A percentile compares a stretch with the other conserved stretches of the same genome.
These are phyloP conservation scores for Ambrosiella xylebori DNA, from an alignment of 2,329 filamentous ascomycete species.

Conservation along the genomic window DNA sequence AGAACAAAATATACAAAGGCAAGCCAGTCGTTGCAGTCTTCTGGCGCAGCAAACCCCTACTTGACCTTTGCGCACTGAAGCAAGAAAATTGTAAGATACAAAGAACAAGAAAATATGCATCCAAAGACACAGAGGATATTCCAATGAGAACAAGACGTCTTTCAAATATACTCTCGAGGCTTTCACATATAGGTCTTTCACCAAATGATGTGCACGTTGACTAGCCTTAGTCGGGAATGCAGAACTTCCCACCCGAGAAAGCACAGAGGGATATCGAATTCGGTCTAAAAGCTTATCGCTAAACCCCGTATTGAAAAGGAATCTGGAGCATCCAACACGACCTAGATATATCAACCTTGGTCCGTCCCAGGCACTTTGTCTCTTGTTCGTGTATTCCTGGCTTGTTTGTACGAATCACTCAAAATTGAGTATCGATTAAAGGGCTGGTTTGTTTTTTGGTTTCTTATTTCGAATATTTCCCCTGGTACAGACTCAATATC, in stretches of 20 bases:
- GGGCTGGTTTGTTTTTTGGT: not conserved
- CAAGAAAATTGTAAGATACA: not conserved
- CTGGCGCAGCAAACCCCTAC: not conserved
- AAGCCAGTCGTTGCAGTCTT: not conserved
- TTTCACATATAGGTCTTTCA: not conserved
- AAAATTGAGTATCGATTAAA: not conserved
- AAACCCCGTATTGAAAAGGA: not conserved
- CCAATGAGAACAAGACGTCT: not conserved
- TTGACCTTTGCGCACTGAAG: not conserved
- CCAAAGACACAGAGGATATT: not conserved
- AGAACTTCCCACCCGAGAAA: not conserved
- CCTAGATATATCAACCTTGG: too few relatives aligned
- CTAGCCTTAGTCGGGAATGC: not conserved
- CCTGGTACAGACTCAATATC: not conserved
- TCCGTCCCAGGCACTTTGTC: not conserved
- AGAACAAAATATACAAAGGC: not conserved
- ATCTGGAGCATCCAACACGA: too few relatives aligned
- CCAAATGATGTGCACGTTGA: not conserved
- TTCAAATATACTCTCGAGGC: not conserved
- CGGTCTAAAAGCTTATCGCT: slow-evolving; percentile 1
- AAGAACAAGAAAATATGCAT: not conserved
- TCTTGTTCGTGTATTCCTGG: not conserved
- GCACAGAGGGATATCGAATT: not conserved
- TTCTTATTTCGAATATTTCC: not conserved
- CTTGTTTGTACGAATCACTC: not conserved